Percentiles rank a stretch among this genome's conserved stretches.
phyloP scores from a whole-genome alignment of 2,329 filamentous ascomycete genomes.

The Botrytis cinerea region DNA sequence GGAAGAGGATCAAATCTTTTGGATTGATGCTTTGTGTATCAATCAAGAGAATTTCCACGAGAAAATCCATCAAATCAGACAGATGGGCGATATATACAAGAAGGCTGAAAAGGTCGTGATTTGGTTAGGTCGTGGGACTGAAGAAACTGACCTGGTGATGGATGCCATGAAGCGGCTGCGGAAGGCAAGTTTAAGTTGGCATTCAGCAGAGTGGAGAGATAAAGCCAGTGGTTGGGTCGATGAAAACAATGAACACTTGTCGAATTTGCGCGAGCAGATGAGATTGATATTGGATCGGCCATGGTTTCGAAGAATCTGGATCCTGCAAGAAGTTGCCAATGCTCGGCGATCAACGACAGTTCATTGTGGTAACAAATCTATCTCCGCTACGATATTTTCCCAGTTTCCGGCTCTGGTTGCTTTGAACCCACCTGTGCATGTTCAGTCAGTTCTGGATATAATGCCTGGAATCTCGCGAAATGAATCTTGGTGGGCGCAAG shows the following conservation, averaged over 20 bases:
- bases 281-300: neutral
- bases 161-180: conserved; percentile 23
- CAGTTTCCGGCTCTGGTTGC: conserved; percentile 4
- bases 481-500: conserved; percentile 21
- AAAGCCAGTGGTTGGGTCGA: conserved; percentile 19
- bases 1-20: conserved; percentile 21
- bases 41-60: conserved; percentile 23
- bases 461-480: conserved; percentile 24
- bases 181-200: conserved; percentile 16
- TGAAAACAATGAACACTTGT: neutral
- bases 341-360: conserved; percentile 12
- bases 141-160: conserved; percentile 23
- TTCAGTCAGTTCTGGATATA: conserved; percentile 27
- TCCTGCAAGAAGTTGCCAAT: conserved; percentile 14
- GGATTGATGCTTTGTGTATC: conserved; percentile 25
- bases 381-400: conserved; percentile 22
- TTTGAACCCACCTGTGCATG: neutral
- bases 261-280: neutral
- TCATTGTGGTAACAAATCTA: conserved; percentile 21
- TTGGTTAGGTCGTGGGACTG: conserved; percentile 5
- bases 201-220: conserved; percentile 3
- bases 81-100: conserved; percentile 19
- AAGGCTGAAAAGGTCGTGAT: conserved; percentile 5
- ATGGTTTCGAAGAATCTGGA: conserved; percentile 21
- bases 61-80: conserved; percentile 19